phyloP scores from a whole-genome alignment of 164 flowering plant genomes.

The Santalum album region DNA sequence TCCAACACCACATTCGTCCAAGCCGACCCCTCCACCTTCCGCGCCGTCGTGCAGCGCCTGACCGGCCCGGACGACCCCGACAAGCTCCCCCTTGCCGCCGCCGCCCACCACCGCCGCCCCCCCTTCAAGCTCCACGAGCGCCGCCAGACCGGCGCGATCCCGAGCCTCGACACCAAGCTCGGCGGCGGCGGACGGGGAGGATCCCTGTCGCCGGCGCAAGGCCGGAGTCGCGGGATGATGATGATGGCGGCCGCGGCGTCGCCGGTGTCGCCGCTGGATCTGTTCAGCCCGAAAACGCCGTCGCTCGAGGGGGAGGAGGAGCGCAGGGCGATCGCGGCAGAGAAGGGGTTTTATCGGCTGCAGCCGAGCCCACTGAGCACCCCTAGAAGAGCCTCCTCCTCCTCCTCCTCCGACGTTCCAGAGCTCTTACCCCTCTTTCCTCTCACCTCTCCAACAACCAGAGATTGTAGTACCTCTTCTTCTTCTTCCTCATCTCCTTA shows the following conservation, averaged over 20 bases:
- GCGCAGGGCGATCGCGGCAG: neutral
- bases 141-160: neutral
- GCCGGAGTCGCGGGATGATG: neutral
- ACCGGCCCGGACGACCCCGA: constrained; percentile 36
- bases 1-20: constrained; percentile 46
- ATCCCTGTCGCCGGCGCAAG: neutral
- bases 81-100: neutral
- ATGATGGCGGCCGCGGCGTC: neutral
- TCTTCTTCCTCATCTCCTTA: no score
- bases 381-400: neutral
- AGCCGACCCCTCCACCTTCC: constrained; percentile 56
- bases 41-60: constrained; percentile 47
- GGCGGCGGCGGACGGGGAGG: neutral
- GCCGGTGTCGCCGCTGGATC: neutral
- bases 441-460: neutral
- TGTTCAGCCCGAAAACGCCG: neutral
- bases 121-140: neutral
- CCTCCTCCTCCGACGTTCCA: neutral
- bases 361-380: neutral
- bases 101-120: neutral
- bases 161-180: neutral
- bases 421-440: neutral
- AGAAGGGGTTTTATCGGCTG: neutral
- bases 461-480: neutral
- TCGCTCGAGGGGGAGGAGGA: neutral